These are phyloP conservation scores for Candida ovalis DNA, from an alignment of 805 yeast genomes.

Conservation along the genomic window DNA sequence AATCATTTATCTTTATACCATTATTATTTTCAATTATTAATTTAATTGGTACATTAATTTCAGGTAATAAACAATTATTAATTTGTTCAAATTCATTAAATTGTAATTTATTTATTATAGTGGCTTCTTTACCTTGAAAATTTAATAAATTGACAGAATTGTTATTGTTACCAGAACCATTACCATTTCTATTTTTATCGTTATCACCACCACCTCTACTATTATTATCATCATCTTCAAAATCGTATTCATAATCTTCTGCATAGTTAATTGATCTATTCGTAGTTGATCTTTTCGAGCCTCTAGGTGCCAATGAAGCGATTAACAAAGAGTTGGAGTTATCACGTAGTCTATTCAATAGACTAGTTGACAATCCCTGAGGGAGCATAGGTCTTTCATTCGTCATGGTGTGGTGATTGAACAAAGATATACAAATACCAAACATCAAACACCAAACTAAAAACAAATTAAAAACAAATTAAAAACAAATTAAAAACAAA, in stretches of 20 bases:
- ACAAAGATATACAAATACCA: not conserved
- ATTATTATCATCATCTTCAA: slow-evolving; percentile 23
- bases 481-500: too few species aligned
- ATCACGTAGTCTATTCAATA: slow-evolving; percentile 66
- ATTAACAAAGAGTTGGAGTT: slow-evolving; percentile 70
- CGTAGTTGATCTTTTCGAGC: slow-evolving; percentile 63
- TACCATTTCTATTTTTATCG: slow-evolving; percentile 24
- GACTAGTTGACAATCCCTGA: slow-evolving; percentile 78
- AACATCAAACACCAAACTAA: not conserved
- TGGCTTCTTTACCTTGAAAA: slow-evolving; percentile 37
- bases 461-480: too few species aligned
- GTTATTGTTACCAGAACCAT: slow-evolving; percentile 7
- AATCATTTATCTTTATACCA: slow-evolving; percentile 53
- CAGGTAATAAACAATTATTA: slow-evolving; percentile 35
- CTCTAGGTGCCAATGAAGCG: slow-evolving; percentile 71
- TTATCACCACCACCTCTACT: not conserved
- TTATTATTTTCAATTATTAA: slow-evolving; percentile 59
- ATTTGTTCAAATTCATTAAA: slow-evolving; percentile 32
- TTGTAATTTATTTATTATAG: slow-evolving; percentile 27
- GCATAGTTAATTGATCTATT: slow-evolving; percentile 67
- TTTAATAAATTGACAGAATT: slow-evolving; percentile 25
- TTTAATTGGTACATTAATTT: slow-evolving; percentile 61
- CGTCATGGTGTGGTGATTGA: not conserved
- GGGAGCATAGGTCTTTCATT: slow-evolving; percentile 42
- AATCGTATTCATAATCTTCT: slow-evolving; percentile 63